Base-by-base conservation (phyloP, 169 alveolate species). In the Plasmodium berghei region DNA sequence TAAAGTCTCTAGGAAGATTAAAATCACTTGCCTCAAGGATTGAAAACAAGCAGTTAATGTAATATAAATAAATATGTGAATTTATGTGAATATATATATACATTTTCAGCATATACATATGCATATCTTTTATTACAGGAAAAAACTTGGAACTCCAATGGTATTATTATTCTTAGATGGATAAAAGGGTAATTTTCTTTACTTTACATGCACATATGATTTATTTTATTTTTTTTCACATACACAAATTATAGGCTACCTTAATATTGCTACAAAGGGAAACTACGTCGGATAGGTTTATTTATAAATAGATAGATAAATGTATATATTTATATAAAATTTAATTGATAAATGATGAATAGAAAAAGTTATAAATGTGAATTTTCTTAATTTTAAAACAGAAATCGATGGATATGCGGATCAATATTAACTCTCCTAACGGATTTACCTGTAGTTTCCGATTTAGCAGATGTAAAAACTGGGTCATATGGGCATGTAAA, bases 401-500 rank as follows among this genome's bases (percentile, higher is more conserved):
- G 90, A 54, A 28, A 66, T 66, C 77, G 93, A 49, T 92, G 89
- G 89, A 62, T 93, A 56, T 94, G 94, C 26, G 95, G 95, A 24
- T 92, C 95, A 22, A 80, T 93, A 14, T 88, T 93, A 87, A 92
- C 96, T 26, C 61, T 92, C 42, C 49, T 93, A 48, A 93, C 96
- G 9, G 92, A 85, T 40, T 85, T 93, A 22, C 96, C 96, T 9
- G 93, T 93, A 22, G 93, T 87, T 34, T 77, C 95, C 34, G 89
- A 93, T 92, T 48, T 93, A 22, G 92, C 96, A 24, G 95, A 93
- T 73, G 69, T 88, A 26, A 62, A 80, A 14, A 93, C 94, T 55
- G 96, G 96, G 14, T 94, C 95, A 8, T 93, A 90, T 64, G 96
- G 96, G 0, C 94, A 93, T 48, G 88, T 93, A 18, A 93, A 93